Evolutionary conservation across 2,329 filamentous ascomycete genomes (phyloP), one percentile per base, ranked within the genome.

Genomic region (Fusarium pseudograminearum): DNA sequence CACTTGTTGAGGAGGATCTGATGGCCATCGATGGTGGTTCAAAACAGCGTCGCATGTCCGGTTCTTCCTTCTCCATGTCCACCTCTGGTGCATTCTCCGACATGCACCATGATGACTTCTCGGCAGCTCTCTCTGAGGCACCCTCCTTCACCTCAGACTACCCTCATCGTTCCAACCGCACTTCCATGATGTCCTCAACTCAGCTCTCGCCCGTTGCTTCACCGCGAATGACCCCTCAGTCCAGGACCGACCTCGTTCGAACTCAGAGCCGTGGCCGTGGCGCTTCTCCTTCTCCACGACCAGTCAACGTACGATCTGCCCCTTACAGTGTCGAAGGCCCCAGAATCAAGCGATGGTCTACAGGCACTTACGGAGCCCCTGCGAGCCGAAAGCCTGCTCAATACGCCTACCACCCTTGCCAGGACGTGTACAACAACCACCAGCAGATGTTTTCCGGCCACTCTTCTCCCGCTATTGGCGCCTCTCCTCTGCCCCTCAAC

Each of bases 271-370:
- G 91, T 54, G 89, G 90, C 24, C 86, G 90, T 41, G 74, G 74
- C 18, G 90, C 90, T 15, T 93, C 91, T 46, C 90, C 91, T 38
- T 92, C 91, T 33, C 90, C 91, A 24, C 86, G 91, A 45, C 89
- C 88, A 33, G 89, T 85, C 28, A 64, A 64, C 57, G 84, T 90
- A 76, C 87, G 91, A 65, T 87, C 90, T 41, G 90, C 89, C 20
- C 91, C 91, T 1, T 93, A 93, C 80, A 90, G 83, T 52, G 84
- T 93, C 52, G 91, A 93, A 46, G 86, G 84, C 54, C 84, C 83
- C 46, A 86, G 90, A 67, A 89, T 85, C 76, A 93, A 93, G 83
- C 85, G 91, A 70, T 94, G 91, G 91, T 93, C 91, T 22, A 93
- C 91, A 5, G 91, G 91, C 16, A 92, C 90, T 5, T 93, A 90